Conservation (phyloP, 164 flowering plant species). For the Akebia trifoliata region DNA sequence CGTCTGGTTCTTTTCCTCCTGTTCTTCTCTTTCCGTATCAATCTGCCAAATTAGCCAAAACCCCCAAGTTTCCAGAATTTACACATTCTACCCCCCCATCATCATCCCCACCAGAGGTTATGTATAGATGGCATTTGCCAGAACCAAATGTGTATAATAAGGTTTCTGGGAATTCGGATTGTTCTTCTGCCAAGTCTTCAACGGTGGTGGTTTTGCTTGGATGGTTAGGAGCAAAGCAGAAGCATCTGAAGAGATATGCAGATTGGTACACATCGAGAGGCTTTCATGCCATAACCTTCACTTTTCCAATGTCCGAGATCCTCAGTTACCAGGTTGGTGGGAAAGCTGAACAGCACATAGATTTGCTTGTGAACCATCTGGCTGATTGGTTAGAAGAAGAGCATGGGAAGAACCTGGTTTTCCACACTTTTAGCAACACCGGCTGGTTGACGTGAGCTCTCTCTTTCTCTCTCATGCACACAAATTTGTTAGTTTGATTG, state of each 20-base stretch:
- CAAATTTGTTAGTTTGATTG: background rate
- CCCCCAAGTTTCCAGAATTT: slow-evolving; percentile 36
- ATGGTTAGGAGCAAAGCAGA: slow-evolving; percentile 97
- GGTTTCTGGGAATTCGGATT: slow-evolving; percentile 42
- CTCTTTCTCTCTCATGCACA: slow-evolving; percentile 8
- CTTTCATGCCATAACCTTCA: slow-evolving; percentile 87
- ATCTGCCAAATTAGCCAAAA: slow-evolving; percentile 55
- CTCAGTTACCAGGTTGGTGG: slow-evolving; percentile 85
- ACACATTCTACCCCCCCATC: slow-evolving; percentile 15
- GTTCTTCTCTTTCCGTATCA: slow-evolving; percentile 40
- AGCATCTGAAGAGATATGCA: slow-evolving; percentile 86
- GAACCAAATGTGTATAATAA: slow-evolving; percentile 36
- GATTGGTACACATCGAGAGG: slow-evolving; percentile 97
- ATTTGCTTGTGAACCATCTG: slow-evolving; percentile 78
- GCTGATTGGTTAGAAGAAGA: slow-evolving; percentile 91
- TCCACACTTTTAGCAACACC: slow-evolving; percentile 96
- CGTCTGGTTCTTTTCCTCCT: slow-evolving; percentile 34
- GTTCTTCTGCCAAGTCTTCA: slow-evolving; percentile 56
- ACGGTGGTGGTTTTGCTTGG: slow-evolving; percentile 95
- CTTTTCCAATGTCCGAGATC: slow-evolving; percentile 88
- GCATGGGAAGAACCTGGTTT: slow-evolving; percentile 61
- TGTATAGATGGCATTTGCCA: slow-evolving; percentile 93
- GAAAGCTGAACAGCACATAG: slow-evolving; percentile 76
- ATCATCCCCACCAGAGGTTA: slow-evolving; percentile 43
- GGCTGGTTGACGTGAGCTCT: slow-evolving; percentile 93